Evolutionary conservation across 768 basidiomycete genomes (phyloP).

Genomic region (Rossbeevera mucosa): DNA sequence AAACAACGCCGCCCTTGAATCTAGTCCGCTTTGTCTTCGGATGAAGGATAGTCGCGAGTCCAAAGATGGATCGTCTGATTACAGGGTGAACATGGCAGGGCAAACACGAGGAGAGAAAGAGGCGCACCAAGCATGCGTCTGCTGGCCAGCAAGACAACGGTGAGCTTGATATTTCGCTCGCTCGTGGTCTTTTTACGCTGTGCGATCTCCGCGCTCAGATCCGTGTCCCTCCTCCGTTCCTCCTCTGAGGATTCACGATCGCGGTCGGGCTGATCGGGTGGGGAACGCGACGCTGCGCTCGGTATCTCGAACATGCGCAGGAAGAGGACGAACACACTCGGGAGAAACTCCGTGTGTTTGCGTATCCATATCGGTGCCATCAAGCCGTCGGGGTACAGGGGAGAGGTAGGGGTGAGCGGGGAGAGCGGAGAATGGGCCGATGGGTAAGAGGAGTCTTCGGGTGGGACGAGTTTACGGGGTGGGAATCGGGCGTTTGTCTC

Average conservation of each 20-base stretch:
- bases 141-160: slow-evolving; percentile 91
- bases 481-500: slow-evolving; percentile 85
- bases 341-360: slow-evolving; percentile 89
- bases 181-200: slow-evolving; percentile 71
- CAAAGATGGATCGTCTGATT: slow-evolving; percentile 75
- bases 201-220: slow-evolving; percentile 77
- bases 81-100: neutral
- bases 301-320: slow-evolving; percentile 73
- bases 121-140: slow-evolving; percentile 77
- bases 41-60: slow-evolving; percentile 87
- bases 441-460: slow-evolving; percentile 54
- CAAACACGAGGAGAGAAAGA: neutral
- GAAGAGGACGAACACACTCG: slow-evolving; percentile 92
- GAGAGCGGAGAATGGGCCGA: slow-evolving; percentile 87
- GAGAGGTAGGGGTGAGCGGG: slow-evolving; percentile 82
- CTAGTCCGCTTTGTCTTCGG: slow-evolving; percentile 81
- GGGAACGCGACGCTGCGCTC: slow-evolving; percentile 40
- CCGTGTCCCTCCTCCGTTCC: slow-evolving; percentile 68
- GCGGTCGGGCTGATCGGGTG: slow-evolving; percentile 51
- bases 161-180: slow-evolving; percentile 90
- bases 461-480: slow-evolving; percentile 66
- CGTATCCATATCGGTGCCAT: slow-evolving; percentile 98
- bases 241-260: slow-evolving; percentile 59
- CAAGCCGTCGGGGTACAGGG: slow-evolving; percentile 89
- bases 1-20: slow-evolving; percentile 89